phyloP scores from a whole-genome alignment of 768 basidiomycete genomes.

The Mycena haematopus region DNA sequence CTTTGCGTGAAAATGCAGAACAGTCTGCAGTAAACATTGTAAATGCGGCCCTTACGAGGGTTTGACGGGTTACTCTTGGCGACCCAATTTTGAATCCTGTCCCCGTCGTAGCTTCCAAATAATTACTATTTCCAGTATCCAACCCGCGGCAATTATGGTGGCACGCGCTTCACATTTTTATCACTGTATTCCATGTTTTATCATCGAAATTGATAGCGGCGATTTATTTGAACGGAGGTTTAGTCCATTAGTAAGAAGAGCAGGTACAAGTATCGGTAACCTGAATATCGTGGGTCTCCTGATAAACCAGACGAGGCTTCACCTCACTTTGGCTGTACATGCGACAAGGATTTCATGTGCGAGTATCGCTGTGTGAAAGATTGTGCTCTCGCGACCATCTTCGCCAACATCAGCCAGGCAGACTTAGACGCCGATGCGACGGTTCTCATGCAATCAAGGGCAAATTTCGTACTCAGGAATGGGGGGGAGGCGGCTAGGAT shows the following conservation, averaged over 20 bases:
- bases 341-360: constrained; percentile 8
- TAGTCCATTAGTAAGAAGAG: neutral
- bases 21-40: constrained; percentile 17
- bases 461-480: too few relatives aligned
- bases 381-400: neutral
- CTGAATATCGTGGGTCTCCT: neutral
- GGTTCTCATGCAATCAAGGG: neutral
- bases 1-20: constrained; percentile 26
- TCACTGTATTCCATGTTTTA: neutral
- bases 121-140: neutral
- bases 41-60: constrained; percentile 16
- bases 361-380: constrained; percentile 1
- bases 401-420: too few relatives aligned
- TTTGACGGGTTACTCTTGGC: neutral
- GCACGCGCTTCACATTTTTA: neutral
- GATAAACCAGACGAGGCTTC: neutral
- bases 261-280: neutral
- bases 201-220: neutral
- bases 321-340: constrained; percentile 14
- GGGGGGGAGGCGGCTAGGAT: too few relatives aligned
- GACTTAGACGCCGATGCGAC: neutral
- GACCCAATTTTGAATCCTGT: neutral
- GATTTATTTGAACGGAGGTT: neutral
- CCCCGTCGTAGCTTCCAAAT: too few relatives aligned
- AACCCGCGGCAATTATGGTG: too few relatives aligned